phyloP scores from a whole-genome alignment of 78 protist genomes.

The Anaeramoeba flamelloides region DNA sequence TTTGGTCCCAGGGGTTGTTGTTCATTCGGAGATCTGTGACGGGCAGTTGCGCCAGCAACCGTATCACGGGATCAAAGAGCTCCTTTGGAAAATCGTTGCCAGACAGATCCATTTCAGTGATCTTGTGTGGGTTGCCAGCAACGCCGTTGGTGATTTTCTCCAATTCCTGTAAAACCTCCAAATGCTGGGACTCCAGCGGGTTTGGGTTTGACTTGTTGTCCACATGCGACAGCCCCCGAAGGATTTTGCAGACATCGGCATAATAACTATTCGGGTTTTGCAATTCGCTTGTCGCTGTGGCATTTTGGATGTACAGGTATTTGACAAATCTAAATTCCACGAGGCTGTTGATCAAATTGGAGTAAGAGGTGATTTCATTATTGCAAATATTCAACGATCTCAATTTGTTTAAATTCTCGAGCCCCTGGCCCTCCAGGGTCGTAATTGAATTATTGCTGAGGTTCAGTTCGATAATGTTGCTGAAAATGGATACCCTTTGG shows the following conservation, averaged over 20 bases:
- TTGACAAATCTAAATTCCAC: background rate
- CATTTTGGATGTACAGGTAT: background rate
- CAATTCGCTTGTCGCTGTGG: background rate
- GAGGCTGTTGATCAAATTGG: background rate
- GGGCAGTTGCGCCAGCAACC: background rate
- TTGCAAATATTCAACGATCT: background rate
- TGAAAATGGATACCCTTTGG: background rate
- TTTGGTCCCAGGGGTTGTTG: background rate
- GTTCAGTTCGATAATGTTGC: background rate
- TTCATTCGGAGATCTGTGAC: background rate
- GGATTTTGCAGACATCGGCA: background rate
- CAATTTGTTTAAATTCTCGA: background rate
- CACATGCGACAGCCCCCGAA: background rate
- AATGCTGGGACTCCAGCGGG: background rate
- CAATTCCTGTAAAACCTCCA: background rate
- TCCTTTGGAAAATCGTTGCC: background rate
- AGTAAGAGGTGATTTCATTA: background rate
- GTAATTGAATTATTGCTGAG: background rate
- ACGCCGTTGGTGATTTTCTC: background rate
- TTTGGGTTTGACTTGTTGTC: background rate
- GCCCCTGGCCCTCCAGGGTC: background rate
- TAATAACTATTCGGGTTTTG: background rate
- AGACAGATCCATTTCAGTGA: background rate
- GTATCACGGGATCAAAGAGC: background rate
- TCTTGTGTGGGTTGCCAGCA: background rate